These are phyloP conservation scores for Amanita pseudoporphyria DNA, from an alignment of 768 basidiomycete genomes.

Conservation along the genomic window DNA sequence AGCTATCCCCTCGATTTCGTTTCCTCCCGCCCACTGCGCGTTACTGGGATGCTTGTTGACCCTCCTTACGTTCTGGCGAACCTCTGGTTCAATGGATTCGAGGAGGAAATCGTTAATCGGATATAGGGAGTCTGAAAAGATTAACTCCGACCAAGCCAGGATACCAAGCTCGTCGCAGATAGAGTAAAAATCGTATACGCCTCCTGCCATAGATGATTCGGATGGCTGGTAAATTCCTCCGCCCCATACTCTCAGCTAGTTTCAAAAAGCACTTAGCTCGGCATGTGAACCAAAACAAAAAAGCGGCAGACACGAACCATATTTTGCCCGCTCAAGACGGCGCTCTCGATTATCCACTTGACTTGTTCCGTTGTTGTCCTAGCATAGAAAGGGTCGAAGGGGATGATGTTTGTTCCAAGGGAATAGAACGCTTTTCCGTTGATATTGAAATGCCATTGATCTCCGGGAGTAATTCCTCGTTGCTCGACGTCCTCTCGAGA, in stretches of 20 bases:
- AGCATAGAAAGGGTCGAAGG: conserved; percentile 52
- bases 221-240: conserved; percentile 46
- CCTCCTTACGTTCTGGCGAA: conserved; percentile 46
- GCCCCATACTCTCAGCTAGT: conserved; percentile 49
- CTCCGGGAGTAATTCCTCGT: conserved; percentile 47
- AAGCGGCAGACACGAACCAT: conserved; percentile 32
- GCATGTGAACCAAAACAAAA: no score
- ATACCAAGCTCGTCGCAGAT: conserved; percentile 53
- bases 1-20: conserved; percentile 50
- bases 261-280: not conserved
- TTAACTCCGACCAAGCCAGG: conserved; percentile 52
- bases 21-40: conserved; percentile 52
- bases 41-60: conserved; percentile 48
- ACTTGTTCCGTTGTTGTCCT: conserved; percentile 39
- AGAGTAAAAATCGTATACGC: conserved; percentile 47
- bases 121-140: conserved; percentile 48
- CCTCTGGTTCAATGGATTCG: conserved; percentile 42
- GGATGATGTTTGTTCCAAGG: conserved; percentile 49
- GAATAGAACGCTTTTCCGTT: conserved; percentile 49
- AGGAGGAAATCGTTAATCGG: conserved; percentile 46
- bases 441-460: conserved; percentile 52
- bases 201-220: conserved; percentile 26
- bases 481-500: conserved; percentile 30
- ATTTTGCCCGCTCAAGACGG: conserved; percentile 44
- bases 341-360: conserved; percentile 48